Evolutionary conservation across 805 yeast genomes (phyloP).

Genomic region (Debaryomyces maramus): DNA sequence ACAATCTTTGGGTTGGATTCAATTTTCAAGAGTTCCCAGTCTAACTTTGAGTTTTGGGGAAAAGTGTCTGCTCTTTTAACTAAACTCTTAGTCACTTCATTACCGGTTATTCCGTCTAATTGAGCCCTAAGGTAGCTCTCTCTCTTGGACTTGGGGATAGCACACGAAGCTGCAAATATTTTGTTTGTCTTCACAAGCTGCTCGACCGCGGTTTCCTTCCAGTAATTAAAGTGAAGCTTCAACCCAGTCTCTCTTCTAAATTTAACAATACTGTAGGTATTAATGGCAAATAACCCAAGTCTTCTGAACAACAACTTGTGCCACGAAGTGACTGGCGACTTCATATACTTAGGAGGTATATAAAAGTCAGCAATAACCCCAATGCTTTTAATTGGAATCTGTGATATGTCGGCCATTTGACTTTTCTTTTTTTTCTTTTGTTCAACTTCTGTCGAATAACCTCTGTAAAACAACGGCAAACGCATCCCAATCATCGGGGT

Average conservation of each 20-base stretch:
- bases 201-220: constrained; percentile 87
- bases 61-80: constrained; percentile 34
- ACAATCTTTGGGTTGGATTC: constrained; percentile 71
- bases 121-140: constrained; percentile 46
- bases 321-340: constrained; percentile 36
- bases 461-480: constrained; percentile 1
- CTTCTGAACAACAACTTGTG: constrained; percentile 55
- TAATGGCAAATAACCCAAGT: constrained; percentile 65
- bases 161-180: constrained; percentile 64
- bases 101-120: constrained; percentile 36
- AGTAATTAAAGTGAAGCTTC: constrained; percentile 62
- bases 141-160: constrained; percentile 27
- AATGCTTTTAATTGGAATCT: constrained; percentile 38
- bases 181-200: constrained; percentile 74
- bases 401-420: constrained; percentile 32
- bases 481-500: not conserved
- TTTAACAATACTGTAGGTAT: constrained; percentile 54
- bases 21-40: constrained; percentile 77
- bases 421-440: constrained; percentile 15
- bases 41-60: constrained; percentile 59
- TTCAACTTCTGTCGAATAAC: constrained; percentile 14
- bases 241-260: constrained; percentile 44
- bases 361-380: constrained; percentile 46
- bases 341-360: constrained; percentile 36
- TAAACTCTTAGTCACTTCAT: constrained; percentile 31